Conservation (phyloP, 371 early-diverging fungal species). For the Capniomyces stellatus region DNA sequence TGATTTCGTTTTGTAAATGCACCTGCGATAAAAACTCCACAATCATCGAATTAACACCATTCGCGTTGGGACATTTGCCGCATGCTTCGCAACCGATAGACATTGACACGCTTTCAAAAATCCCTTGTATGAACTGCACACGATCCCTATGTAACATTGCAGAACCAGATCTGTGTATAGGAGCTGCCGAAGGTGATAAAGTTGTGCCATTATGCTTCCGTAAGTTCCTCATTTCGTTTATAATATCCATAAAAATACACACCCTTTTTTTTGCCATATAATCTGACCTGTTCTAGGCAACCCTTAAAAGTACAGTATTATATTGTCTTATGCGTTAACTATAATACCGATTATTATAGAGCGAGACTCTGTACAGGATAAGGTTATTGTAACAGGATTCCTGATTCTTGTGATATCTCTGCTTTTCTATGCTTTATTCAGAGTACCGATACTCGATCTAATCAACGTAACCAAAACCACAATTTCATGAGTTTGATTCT, state of each 20-base stretch:
- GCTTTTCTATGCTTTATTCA: slow-evolving; percentile 14
- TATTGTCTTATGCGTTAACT: too few species aligned
- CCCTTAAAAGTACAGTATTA: too few species aligned
- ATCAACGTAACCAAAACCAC: too few species aligned
- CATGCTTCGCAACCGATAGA: slow-evolving; percentile 23
- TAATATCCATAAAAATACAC: too few species aligned
- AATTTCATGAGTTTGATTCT: too few species aligned
- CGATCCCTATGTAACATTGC: slow-evolving; percentile 19
- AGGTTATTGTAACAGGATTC: slow-evolving; percentile 19
- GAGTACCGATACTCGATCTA: not conserved
- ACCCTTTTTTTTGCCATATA: too few species aligned
- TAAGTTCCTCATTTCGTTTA: too few species aligned
- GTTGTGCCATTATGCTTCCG: slow-evolving; percentile 25
- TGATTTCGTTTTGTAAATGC: slow-evolving; percentile 21
- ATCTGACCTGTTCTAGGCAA: too few species aligned
- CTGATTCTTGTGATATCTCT: slow-evolving; percentile 17
- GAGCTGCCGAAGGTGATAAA: slow-evolving; percentile 24
- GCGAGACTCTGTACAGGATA: slow-evolving; percentile 23
- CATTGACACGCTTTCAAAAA: slow-evolving; percentile 17
- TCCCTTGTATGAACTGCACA: slow-evolving; percentile 26
- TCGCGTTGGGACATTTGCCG: slow-evolving; percentile 19
- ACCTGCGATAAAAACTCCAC: slow-evolving; percentile 25
- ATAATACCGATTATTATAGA: too few species aligned
- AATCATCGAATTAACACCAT: slow-evolving; percentile 19
- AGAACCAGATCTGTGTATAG: slow-evolving; percentile 21